Conservation (phyloP, 345 rosid genomes). For the Salix dunnii region DNA sequence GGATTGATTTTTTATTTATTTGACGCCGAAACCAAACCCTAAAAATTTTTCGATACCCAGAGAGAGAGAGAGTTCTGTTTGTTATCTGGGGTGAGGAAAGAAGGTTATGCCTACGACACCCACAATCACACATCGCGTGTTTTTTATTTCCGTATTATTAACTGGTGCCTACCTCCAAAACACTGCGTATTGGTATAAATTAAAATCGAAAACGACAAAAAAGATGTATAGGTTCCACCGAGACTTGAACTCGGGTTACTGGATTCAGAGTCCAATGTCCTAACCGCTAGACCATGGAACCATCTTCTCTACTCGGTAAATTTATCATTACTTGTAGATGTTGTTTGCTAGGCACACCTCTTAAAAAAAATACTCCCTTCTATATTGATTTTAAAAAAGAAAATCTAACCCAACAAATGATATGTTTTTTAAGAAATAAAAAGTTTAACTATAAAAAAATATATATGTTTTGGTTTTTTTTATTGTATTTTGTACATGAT, state of each 20-base stretch:
- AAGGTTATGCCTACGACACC: background rate
- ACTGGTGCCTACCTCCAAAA: background rate
- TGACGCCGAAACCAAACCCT: background rate
- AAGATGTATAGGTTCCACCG: background rate
- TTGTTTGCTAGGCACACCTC: too few relatives aligned
- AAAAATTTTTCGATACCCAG: background rate
- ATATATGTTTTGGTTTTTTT: too few relatives aligned
- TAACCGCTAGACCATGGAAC: background rate
- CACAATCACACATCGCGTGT: background rate
- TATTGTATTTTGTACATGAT: too few relatives aligned
- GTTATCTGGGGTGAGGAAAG: background rate
- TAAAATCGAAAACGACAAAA: background rate
- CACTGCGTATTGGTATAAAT: background rate
- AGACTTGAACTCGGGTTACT: slow-evolving; percentile 37
- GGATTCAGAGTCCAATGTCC: slow-evolving; percentile 22
- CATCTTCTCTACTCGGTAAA: rapidly evolving
- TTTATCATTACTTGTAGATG: rapidly evolving
- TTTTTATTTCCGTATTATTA: background rate
- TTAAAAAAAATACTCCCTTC: too few relatives aligned
- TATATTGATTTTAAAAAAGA: too few relatives aligned
- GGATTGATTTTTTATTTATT: background rate
- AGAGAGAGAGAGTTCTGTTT: background rate
- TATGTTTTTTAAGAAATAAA: too few relatives aligned
- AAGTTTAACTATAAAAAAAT: too few relatives aligned
- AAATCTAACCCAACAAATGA: too few relatives aligned